Percentiles rank a stretch among this genome's conserved stretches.
Evolutionary conservation across 2,329 filamentous ascomycete genomes (phyloP).

Genomic region (Talaromyces sp.): DNA sequence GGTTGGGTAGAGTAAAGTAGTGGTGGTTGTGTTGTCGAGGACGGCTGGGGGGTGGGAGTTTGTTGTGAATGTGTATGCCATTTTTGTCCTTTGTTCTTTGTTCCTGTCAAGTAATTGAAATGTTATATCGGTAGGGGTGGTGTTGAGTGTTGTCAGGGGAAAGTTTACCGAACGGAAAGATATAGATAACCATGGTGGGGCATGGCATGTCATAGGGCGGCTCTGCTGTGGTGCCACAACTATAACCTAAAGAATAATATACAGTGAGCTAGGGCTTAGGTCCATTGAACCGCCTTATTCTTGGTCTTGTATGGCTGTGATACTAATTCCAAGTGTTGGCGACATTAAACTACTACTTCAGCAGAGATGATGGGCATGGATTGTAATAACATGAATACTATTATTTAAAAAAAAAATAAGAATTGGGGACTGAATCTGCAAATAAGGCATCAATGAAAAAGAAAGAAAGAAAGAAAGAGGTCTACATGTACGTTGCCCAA

Average conservation of each 20-base stretch:
- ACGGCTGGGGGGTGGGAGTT: conserved; percentile 1
- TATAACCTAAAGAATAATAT: not conserved
- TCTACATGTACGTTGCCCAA: no score
- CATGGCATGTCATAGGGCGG: not conserved
- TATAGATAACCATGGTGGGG: not conserved
- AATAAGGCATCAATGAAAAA: no score
- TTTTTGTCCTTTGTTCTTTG: not conserved
- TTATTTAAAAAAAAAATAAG: no score
- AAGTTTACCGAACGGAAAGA: not conserved
- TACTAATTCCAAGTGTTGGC: no score
- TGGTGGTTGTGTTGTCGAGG: conserved; percentile 9
- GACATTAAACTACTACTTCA: no score
- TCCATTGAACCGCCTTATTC: no score
- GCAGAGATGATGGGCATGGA: no score
- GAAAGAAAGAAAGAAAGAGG: no score
- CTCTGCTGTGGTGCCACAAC: not conserved
- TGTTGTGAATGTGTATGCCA: conserved; percentile 4
- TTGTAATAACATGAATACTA: no score
- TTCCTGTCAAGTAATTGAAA: not conserved
- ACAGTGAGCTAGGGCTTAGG: no score
- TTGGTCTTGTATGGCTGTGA: no score
- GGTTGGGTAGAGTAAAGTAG: conserved; percentile 19
- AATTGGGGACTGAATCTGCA: no score
- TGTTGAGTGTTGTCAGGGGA: not conserved
- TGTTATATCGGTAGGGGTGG: not conserved